Conservation (phyloP, 2,329 filamentous ascomycete genomes). For the Fusarium lateritium region DNA sequence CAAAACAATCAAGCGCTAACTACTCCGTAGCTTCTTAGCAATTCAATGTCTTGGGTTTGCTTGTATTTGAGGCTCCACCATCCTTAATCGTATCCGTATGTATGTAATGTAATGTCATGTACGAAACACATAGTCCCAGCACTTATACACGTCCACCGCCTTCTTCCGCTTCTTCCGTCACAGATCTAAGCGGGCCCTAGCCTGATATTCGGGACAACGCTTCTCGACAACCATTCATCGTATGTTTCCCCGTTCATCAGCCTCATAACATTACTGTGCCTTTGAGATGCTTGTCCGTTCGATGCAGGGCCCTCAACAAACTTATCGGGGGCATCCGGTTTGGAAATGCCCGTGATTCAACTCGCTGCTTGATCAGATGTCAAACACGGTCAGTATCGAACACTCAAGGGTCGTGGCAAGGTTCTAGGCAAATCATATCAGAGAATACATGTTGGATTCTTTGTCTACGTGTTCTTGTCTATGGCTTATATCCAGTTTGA, state of each 20-base stretch:
- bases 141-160: constrained; percentile 29
- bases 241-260: constrained; percentile 43
- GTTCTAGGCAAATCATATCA: constrained; percentile 1
- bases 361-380: constrained; percentile 7
- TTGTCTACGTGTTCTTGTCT: not conserved
- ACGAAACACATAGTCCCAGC: constrained; percentile 16
- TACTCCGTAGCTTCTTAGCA: not conserved
- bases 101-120: not conserved
- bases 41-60: constrained; percentile 8
- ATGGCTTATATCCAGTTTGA: not conserved
- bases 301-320: constrained; percentile 29
- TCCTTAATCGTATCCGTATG: constrained; percentile 40
- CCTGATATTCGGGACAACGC: constrained; percentile 32
- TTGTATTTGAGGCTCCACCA: constrained; percentile 26
- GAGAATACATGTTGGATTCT: not conserved
- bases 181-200: constrained; percentile 42
- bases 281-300: constrained; percentile 14
- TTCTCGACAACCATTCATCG: constrained; percentile 32
- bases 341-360: constrained; percentile 3
- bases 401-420: not conserved
- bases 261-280: constrained; percentile 22
- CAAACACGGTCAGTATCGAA: not conserved
- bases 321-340: constrained; percentile 24
- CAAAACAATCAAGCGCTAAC: constrained; percentile 1
- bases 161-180: constrained; percentile 38